phyloP scores from a whole-genome alignment of 352 stramenopile genomes.

The Pythium guiyangense region DNA sequence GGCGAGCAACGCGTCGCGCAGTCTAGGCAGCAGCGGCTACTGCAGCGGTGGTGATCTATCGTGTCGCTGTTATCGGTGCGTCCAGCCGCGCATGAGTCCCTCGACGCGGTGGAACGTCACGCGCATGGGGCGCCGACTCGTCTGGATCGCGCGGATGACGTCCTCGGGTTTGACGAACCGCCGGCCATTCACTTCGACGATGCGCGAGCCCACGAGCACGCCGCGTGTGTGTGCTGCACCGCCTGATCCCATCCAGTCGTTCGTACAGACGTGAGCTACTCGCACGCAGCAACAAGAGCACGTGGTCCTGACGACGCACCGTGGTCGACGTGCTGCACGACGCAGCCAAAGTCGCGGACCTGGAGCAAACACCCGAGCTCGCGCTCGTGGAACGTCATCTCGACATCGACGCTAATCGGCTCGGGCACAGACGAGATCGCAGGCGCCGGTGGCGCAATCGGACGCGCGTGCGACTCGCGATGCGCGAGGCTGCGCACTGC shows the following conservation, averaged over 20 bases:
- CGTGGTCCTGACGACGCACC: constrained; percentile 16
- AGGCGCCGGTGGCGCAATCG: no score
- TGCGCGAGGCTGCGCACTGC: constrained; percentile 34
- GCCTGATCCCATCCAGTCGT: constrained; percentile 11
- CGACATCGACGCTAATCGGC: constrained; percentile 46
- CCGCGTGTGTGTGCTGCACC: constrained; percentile 48
- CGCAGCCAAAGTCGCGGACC: constrained; percentile 42
- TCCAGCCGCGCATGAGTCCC: constrained; percentile 71
- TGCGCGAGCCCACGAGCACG: constrained; percentile 60
- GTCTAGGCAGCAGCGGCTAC: no score
- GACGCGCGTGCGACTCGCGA: neutral
- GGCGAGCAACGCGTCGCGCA: no score
- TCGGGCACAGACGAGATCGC: constrained; percentile 56
- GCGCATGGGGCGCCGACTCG: constrained; percentile 45
- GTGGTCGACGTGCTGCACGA: constrained; percentile 56
- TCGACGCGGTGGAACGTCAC: constrained; percentile 76
- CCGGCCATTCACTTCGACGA: constrained; percentile 63
- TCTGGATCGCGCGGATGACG: constrained; percentile 44
- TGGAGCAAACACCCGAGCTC: constrained; percentile 61
- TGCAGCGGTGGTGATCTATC: no score
- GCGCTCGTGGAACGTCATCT: constrained; percentile 49
- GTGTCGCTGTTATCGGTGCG: constrained; percentile 7
- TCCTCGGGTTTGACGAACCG: constrained; percentile 43
- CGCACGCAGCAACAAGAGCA: neutral
- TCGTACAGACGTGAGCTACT: no score